A percentile compares a stretch with the other conserved stretches of the same genome.
phyloP scores from a whole-genome alignment of 2,329 filamentous ascomycete species.

The Pseudogymnoascus destructans region DNA sequence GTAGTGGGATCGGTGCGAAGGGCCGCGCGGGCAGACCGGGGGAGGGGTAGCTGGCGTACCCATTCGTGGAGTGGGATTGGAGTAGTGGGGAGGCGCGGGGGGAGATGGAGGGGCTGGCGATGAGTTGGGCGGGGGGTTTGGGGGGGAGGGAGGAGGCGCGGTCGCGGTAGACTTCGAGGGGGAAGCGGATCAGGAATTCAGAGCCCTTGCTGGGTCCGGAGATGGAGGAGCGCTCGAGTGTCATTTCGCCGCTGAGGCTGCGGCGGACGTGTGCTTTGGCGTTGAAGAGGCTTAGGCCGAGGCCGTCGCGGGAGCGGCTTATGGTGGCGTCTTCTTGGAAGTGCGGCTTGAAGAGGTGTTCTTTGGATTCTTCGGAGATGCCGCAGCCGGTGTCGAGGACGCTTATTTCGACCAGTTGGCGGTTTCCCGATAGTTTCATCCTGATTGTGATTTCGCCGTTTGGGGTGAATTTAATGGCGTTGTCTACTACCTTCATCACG shows the following conservation, averaged over 20 bases:
- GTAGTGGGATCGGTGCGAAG: conserved; percentile 9
- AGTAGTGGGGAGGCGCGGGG: background rate
- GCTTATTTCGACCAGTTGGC: conserved; percentile 44
- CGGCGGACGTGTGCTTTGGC: conserved; percentile 57
- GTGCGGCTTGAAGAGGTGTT: conserved; percentile 56
- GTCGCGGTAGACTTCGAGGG: conserved; percentile 22
- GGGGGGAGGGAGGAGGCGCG: background rate
- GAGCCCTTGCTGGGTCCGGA: conserved; percentile 47
- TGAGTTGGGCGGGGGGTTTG: background rate
- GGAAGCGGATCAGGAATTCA: conserved; percentile 56
- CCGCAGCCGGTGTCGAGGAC: conserved; percentile 55
- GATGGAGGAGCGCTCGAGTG: conserved; percentile 49
- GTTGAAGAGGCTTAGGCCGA: conserved; percentile 57
- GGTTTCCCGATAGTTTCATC: conserved; percentile 37
- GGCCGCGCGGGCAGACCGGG: background rate
- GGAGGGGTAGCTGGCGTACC: background rate
- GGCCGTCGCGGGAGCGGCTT: conserved; percentile 52
- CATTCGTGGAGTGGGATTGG: background rate
- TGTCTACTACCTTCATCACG: conserved; percentile 36
- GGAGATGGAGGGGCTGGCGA: conserved; percentile 9
- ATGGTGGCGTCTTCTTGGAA: conserved; percentile 55
- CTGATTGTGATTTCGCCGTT: conserved; percentile 45
- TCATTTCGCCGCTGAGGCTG: conserved; percentile 50
- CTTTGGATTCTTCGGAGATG: conserved; percentile 52
- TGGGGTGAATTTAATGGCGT: conserved; percentile 60